Evolutionary conservation across 441 rosid genomes (phyloP), one percentile per base, ranked within the genome.

Genomic region (Iberis amara): DNA sequence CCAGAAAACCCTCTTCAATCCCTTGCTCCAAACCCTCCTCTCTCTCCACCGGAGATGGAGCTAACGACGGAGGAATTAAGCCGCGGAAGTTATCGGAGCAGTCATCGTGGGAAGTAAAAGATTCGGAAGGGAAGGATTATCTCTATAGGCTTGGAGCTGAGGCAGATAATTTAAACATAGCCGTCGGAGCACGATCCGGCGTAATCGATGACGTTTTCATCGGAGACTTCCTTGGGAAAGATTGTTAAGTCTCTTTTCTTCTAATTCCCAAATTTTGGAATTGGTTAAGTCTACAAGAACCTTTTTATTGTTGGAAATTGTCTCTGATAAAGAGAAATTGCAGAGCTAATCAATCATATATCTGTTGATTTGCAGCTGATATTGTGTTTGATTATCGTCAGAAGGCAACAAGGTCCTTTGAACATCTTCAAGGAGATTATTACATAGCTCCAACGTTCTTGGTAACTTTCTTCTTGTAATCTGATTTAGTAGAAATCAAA

Each of bases 351-450:
- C 3, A 27, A 27, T 3, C 3, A 3, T 7, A 30, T 1, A 30
- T 5, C 6, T 30, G 6, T 30, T 30, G 7, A 5, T 30, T 47
- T 76, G 72, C 75, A 85, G 95, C 95, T 59, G 96, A 91, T 73
- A 79, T 91, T 54, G 98, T 87, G 77, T 87, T 91, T 61, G 98
- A 91, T 78, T 87, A 87, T 59, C 78, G 96, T 44, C 94, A 85
- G 65, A 91, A 85, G 60, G 94, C 74, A 36, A 91, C 95, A 0
- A 80, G 86, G 73, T 87, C 96, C 6, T 91, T 91, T 64, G 89
- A 85, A 75, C 71, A 91, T 62, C 87, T 87, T 61, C 78, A 79
- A 64, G 98, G 95, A 52, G 96, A 91, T 72, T 91, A 88, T 64
- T 83, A 85, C 77, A 87, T 91, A 23, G 91, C 94, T 48, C 98